Evolutionary conservation across 2,329 filamentous ascomycete genomes (phyloP).

Genomic region (Colletotrichum camelliae): DNA sequence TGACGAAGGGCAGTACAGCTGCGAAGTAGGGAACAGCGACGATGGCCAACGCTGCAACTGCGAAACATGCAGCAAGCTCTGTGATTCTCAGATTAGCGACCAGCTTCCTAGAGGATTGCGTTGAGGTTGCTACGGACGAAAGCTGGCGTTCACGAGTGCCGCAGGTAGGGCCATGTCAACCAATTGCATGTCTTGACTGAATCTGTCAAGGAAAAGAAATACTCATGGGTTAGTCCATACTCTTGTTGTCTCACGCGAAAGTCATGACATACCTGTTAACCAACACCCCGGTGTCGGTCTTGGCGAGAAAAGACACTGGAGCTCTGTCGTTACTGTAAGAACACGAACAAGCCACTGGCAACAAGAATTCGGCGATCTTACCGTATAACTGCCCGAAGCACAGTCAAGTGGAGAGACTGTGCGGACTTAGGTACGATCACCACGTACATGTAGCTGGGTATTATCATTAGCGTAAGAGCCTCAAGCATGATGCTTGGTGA

Average conservation of each 20-base stretch:
- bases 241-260: not conserved
- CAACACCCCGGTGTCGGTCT: conserved; percentile 37
- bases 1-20: not conserved
- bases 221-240: not conserved
- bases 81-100: not conserved
- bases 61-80: not conserved
- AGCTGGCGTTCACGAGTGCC: conserved; percentile 15
- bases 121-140: not conserved
- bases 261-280: conserved; percentile 31
- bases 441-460: conserved; percentile 7
- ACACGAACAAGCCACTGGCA: not conserved
- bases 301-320: conserved; percentile 33
- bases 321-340: conserved; percentile 1
- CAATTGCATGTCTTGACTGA: conserved; percentile 44
- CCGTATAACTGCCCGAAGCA: not conserved
- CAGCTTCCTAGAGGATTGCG: not conserved
- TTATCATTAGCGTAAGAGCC: not conserved
- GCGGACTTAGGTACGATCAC: conserved; percentile 5
- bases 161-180: conserved; percentile 39
- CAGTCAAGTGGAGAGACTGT: conserved; percentile 2
- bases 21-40: not conserved
- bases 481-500: conserved; percentile 4
- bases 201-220: conserved; percentile 37
- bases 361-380: conserved; percentile 1
- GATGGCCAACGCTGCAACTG: not conserved